phyloP scores from a whole-genome alignment of 768 basidiomycete genomes.

The Agrocybe praecox region DNA sequence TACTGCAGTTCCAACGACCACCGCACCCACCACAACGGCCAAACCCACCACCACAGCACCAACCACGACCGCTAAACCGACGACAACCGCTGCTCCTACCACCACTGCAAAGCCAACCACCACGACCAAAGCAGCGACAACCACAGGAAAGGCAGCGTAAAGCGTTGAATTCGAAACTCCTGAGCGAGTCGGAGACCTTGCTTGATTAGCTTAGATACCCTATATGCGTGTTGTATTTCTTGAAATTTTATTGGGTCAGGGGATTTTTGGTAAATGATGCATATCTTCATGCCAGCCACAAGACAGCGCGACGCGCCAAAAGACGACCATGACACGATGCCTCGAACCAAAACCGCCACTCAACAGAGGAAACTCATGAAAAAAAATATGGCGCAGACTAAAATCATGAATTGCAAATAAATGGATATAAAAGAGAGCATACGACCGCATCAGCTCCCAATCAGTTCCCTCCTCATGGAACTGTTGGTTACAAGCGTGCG shows the following conservation, averaged over 20 bases:
- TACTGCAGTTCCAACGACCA: neutral
- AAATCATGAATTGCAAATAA: constrained; percentile 2
- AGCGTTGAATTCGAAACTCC: no score
- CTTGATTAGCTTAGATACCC: no score
- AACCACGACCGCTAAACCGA: neutral
- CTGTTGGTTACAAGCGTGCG: constrained; percentile 98
- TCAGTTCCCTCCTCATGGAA: constrained; percentile 70
- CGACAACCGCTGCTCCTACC: neutral
- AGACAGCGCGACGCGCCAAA: no score
- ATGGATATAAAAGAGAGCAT: constrained; percentile 7
- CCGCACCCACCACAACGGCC: neutral
- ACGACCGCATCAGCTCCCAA: constrained; percentile 80
- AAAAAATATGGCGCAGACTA: constrained; percentile 1
- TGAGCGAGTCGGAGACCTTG: no score
- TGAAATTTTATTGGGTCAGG: no score
- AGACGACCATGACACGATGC: neutral
- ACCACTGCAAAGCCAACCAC: neutral
- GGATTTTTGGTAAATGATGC: no score
- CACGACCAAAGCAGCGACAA: neutral
- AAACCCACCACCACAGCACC: neutral
- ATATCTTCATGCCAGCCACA: no score
- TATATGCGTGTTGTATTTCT: no score
- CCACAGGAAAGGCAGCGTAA: neutral
- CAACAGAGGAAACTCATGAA: no score
- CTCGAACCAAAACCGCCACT: no score